Base-by-base conservation (phyloP, 1,284 basidiomycete species). In the Naganishia liquefaciens region DNA sequence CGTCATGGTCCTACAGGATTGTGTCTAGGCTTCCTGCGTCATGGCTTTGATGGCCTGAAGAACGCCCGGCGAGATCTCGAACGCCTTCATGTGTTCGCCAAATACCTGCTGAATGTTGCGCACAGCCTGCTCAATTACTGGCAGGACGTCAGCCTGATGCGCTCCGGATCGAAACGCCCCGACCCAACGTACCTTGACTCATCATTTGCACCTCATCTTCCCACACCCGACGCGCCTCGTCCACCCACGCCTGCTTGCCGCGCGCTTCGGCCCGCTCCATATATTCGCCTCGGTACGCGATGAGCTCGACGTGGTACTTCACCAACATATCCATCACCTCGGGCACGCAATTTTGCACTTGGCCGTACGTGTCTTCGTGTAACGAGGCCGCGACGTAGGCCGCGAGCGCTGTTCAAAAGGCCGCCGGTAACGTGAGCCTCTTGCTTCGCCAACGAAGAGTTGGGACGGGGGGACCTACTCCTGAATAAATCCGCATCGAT, bases 271-370 rank as follows among this genome's bases (percentile, higher is more conserved):
- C 79, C 23, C 73, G 81, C 60, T 72, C 70, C 57, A 73, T 71
- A 37, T 84, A 70, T 68, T 87, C 84, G 0, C 69, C 69, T 63
- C 84, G 82, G 66, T 87, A 87, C 28, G 83, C 81, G 68, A 91
- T 88, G 13, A 91, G 77, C 1, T 85, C 86, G 1, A 76, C 74
- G 21, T 90, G 81, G 78, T 87, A 89, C 2, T 83, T 82, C 19
- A 88, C 73, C 69, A 92, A 80, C 0, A 87, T 87, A 75, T 92
- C 90, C 10, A 93, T 76, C 25, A 90, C 85, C 62, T 85, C 85
- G 0, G 90, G 88, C 28, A 91, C 90, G 73, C 91, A 89, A 6
- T 88, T 82, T 74, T 93, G 91, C 7, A 91, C 88, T 52, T 87
- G 84, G 13, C 91, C 91, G 71, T 88, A 91, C 28, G 83, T 81